Evolutionary conservation across 768 basidiomycete genomes (phyloP), one percentile per base, ranked within the genome.

Genomic region (Epithele typhae): DNA sequence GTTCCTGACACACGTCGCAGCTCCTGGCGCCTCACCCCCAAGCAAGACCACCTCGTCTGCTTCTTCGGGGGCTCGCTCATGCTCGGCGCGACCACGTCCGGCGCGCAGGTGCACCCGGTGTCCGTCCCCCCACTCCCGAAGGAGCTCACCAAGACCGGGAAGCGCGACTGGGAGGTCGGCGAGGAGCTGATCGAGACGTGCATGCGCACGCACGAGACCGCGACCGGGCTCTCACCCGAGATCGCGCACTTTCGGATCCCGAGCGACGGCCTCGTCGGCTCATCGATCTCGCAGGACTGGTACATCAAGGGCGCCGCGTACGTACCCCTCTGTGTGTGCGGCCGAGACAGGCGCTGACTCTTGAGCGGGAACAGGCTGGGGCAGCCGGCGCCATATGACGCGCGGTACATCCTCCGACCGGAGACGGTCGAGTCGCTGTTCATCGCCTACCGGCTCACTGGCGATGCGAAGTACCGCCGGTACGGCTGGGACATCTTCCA

Each of bases 371-470:
- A 15, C 35, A 64, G 64, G 18, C 59, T 51, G 8, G 60, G 64
- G 8, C 57, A 51, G 11, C 43, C 43, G 12, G 48, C 67, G 5
- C 67, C 82, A 1, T 84, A 92, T 52, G 92, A 95, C 56, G 92
- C 92, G 10, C 81, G 92, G 32, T 96, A 98, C 62, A 96, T 97
- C 64, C 81, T 98, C 8, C 81, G 92, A 79, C 94, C 94, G 2
- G 94, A 98, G 70, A 98, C 94, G 1, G 78, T 93, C 21, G 94
- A 98, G 64, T 93, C 90, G 0, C 79, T 96, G 33, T 95, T 97
- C 73, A 70, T 92, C 36, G 93, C 92, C 1, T 96, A 75, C 65
- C 79, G 94, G n/a, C 71, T 92, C 4, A 95, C 94, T 2, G 92
- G 92, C 5, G 82, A 96, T 57, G 68, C 74, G 23, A 70, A 74